Evolutionary conservation across 2,329 filamentous ascomycete species (phyloP), one percentile per base, ranked within the genome.

Genomic region (Fusarium pseudonygamai): DNA sequence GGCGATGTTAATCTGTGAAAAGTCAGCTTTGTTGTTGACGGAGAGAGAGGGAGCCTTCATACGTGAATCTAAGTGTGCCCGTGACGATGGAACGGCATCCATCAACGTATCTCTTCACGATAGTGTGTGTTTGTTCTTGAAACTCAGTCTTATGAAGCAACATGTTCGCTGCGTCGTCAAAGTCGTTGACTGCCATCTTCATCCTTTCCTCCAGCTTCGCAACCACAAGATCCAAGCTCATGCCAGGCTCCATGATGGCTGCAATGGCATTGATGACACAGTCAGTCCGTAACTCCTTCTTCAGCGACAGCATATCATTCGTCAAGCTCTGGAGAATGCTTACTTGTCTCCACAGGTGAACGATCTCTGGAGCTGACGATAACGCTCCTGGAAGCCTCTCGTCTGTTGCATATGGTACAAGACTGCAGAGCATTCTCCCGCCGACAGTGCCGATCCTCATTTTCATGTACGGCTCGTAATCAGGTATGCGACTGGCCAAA

Each of bases 1-100:
- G 77, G 77, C 16, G 81, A 82, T 46, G 76, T 76, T 46, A 81
- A 67, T 7, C 81, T 83, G 39, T 53, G 22, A 4, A 24, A 39
- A 24, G 66, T 69, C 28, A 69, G 59, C 39, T 26, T 58, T 28
- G 8, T 9, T 30, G 22, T 39, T 9, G 34, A 28, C 22, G 28
- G 24, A 12, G 24, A n/a, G 24, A n/a, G 24, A 8, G 7, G 18
- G 22, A 28, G 26, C 40, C 22, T 36, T 74, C 81, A 53, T 60
- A 82, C 81, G 79, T 80, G 70, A 81, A 83, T 50, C 79, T 71
- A 5, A 82, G 66, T 15, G 76, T 78, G 18, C 81, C 82, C 2
- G 78, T 82, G 16, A 79, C 78, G 55, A 81, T 77, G 30, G 61
- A 55, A 20, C 76, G 78, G 15, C 78, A 79, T 5, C 79, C 81